phyloP scores from a whole-genome alignment of 805 yeast genomes.

The Candida nanaspora region DNA sequence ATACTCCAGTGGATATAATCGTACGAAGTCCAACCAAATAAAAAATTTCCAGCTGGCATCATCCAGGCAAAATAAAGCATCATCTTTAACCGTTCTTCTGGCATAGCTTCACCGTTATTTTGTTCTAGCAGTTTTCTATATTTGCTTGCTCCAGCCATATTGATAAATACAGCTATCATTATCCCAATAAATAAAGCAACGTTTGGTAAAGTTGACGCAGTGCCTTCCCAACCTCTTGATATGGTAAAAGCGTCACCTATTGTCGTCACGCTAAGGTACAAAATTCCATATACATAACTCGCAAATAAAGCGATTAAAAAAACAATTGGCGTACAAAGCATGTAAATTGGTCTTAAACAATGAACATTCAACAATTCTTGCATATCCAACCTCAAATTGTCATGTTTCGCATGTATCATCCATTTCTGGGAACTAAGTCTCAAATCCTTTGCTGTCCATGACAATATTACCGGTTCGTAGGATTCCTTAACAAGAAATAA shows the following conservation, averaged over 20 bases:
- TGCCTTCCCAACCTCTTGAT: constrained; percentile 24
- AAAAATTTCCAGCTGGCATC: constrained; percentile 54
- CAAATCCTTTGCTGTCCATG: constrained; percentile 17
- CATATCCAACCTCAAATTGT: constrained; percentile 8
- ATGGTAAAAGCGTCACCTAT: constrained; percentile 29
- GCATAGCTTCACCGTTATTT: constrained; percentile 41
- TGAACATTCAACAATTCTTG: constrained; percentile 22
- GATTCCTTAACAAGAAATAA: constrained; percentile 30
- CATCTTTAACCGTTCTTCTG: constrained; percentile 52
- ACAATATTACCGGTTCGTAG: constrained; percentile 30
- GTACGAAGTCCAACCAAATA: constrained; percentile 57
- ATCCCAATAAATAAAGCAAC: constrained; percentile 32
- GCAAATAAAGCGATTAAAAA: constrained; percentile 37
- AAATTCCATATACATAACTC: constrained; percentile 41
- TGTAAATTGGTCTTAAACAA: constrained; percentile 29
- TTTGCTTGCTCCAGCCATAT: constrained; percentile 22
- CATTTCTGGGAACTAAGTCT: constrained; percentile 22
- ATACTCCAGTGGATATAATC: constrained; percentile 41
- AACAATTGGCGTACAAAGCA: constrained; percentile 35
- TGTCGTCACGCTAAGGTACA: constrained; percentile 38
- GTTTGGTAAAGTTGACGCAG: constrained; percentile 27
- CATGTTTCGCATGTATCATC: constrained; percentile 26
- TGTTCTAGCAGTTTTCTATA: constrained; percentile 7
- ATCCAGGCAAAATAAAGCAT: constrained; percentile 46
- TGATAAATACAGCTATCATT: constrained; percentile 22